These are phyloP conservation scores for Polyporus tsugae DNA, from an alignment of 1,284 basidiomycete species.

Conservation along the genomic window DNA sequence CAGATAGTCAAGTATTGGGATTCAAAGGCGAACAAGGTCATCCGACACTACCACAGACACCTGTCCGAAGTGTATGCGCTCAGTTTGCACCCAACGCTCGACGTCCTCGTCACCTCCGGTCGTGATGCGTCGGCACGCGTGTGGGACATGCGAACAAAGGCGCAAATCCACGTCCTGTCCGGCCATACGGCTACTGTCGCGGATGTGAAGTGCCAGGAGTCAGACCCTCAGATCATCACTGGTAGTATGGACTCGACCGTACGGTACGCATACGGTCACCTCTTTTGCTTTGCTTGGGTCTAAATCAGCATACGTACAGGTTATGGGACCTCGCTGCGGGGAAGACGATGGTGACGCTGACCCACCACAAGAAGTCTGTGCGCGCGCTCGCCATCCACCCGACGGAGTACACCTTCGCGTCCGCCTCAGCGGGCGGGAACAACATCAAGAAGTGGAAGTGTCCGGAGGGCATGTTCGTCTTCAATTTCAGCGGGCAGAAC, in stretches of 20 bases:
- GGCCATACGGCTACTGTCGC: slow-evolving; percentile 96
- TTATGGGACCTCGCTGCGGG: slow-evolving; percentile 99
- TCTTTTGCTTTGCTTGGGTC: slow-evolving; percentile 1
- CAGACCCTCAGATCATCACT: slow-evolving; percentile 97
- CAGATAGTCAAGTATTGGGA: slow-evolving; percentile 99
- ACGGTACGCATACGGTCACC: slow-evolving; percentile 57
- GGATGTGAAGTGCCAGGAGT: slow-evolving; percentile 94
- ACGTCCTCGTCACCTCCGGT: slow-evolving; percentile 93
- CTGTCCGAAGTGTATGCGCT: slow-evolving; percentile 95
- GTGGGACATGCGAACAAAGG: slow-evolving; percentile 99
- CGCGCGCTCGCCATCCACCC: slow-evolving; percentile 90
- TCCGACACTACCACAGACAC: slow-evolving; percentile 98
- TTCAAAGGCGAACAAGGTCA: slow-evolving; percentile 98
- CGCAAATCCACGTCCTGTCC: slow-evolving; percentile 91
- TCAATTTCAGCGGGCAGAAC: slow-evolving; percentile 96
- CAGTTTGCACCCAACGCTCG: slow-evolving; percentile 93
- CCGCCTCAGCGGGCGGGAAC: slow-evolving; percentile 94
- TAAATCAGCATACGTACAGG: slow-evolving; percentile 46
- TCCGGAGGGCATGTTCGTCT: slow-evolving; percentile 94
- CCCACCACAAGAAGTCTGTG: slow-evolving; percentile 99
- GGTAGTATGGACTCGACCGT: slow-evolving; percentile 99
- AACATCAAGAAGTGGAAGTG: slow-evolving; percentile 99
- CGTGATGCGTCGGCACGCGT: slow-evolving; percentile 96
- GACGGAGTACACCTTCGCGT: slow-evolving; percentile 95
- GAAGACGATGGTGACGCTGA: slow-evolving; percentile 94